Evolutionary conservation across 2,329 filamentous ascomycete species (phyloP).

Genomic region (Alternaria dauci): DNA sequence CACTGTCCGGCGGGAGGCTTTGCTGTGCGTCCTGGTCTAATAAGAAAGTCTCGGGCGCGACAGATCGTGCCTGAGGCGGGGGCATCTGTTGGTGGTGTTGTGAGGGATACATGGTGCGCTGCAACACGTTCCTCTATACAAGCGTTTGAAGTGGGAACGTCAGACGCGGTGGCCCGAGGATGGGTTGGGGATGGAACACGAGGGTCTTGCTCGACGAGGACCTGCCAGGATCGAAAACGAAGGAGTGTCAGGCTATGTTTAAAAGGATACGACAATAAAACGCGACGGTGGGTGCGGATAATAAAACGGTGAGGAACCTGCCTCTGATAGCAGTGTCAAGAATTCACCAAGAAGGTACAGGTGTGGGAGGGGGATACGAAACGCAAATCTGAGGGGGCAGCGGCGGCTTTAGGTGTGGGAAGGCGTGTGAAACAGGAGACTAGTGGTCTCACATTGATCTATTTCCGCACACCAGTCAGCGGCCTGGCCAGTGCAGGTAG

Average conservation of each 20-base stretch:
- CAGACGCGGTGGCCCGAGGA: slow-evolving; percentile 37
- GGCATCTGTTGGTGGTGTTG: slow-evolving; percentile 79
- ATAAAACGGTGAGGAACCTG: slow-evolving; percentile 40
- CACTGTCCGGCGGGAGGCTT: slow-evolving; percentile 92
- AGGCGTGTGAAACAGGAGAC: slow-evolving; percentile 51
- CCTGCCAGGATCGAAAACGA: slow-evolving; percentile 50
- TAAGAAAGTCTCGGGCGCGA: slow-evolving; percentile 98
- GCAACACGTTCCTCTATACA: slow-evolving; percentile 47
- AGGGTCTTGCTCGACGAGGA: slow-evolving; percentile 45
- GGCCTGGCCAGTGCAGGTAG: slow-evolving; percentile 33
- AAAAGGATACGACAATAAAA: slow-evolving; percentile 45
- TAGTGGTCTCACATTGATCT: slow-evolving; percentile 50
- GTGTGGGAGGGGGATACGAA: slow-evolving; percentile 47
- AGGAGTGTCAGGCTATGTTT: slow-evolving; percentile 49
- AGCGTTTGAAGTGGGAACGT: slow-evolving; percentile 39
- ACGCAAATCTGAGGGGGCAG: slow-evolving; percentile 51
- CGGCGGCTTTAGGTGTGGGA: slow-evolving; percentile 52
- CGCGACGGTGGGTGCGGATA: slow-evolving; percentile 29
- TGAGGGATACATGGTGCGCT: slow-evolving; percentile 58
- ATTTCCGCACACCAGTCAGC: slow-evolving; percentile 44
- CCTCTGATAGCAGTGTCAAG: slow-evolving; percentile 49
- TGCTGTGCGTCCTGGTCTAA: slow-evolving; percentile 96
- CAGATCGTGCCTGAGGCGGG: slow-evolving; percentile 72
- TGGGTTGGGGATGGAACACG: slow-evolving; percentile 34
- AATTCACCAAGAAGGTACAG: slow-evolving; percentile 46